Percentiles rank a stretch among this genome's conserved stretches.
Evolutionary conservation across 1,284 basidiomycete species (phyloP).

Genomic region (Leccinum huronense): DNA sequence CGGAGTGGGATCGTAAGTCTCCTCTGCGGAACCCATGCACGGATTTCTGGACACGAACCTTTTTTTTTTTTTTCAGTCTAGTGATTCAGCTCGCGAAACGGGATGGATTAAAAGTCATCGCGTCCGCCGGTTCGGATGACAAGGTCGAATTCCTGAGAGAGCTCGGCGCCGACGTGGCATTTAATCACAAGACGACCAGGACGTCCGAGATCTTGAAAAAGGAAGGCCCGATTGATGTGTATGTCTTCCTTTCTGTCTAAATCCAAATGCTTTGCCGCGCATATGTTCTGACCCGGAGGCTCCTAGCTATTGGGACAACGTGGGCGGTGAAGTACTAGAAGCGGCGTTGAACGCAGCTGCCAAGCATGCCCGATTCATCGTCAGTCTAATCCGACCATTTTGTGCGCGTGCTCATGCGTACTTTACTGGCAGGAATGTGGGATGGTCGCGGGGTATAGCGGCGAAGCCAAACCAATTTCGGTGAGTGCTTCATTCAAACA

Average conservation of each 20-base stretch:
- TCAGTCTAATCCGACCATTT: neutral
- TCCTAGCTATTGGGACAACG: slow-evolving; percentile 51
- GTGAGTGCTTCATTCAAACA: slow-evolving; percentile 7
- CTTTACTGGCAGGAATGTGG: slow-evolving; percentile 18
- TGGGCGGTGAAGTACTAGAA: slow-evolving; percentile 68
- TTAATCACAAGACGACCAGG: slow-evolving; percentile 39
- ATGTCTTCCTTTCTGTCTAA: neutral
- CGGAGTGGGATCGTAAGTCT: slow-evolving; percentile 23
- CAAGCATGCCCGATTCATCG: slow-evolving; percentile 47
- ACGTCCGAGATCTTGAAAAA: slow-evolving; percentile 28
- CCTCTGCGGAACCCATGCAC: neutral
- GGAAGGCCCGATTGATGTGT: slow-evolving; percentile 28
- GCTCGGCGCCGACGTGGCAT: slow-evolving; percentile 39
- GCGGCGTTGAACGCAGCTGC: slow-evolving; percentile 53
- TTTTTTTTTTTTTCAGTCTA: slow-evolving; percentile 17
- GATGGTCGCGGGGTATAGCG: slow-evolving; percentile 15
- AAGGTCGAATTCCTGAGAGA: slow-evolving; percentile 41
- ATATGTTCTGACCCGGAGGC: neutral
- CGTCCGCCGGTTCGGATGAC: slow-evolving; percentile 40
- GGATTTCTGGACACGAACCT: neutral
- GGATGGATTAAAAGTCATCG: slow-evolving; percentile 41
- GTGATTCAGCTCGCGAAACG: slow-evolving; percentile 37
- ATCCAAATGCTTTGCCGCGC: neutral
- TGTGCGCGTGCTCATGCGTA: neutral
- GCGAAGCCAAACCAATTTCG: slow-evolving; percentile 2